phyloP scores from a whole-genome alignment of 495 filamentous ascomycete species.

The Beverwykella pulmonaria region DNA sequence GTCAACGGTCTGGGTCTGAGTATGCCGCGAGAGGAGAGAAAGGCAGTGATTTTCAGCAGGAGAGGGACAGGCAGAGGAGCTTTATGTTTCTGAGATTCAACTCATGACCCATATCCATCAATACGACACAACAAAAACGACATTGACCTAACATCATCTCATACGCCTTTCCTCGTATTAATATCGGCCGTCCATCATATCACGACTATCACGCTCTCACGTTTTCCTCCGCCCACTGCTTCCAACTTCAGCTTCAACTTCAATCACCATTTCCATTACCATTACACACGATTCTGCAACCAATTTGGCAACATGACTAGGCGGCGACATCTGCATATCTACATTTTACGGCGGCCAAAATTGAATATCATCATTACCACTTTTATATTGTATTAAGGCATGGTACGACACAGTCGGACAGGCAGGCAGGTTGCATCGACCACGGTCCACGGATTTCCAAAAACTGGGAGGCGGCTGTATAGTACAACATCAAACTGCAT shows the following conservation, averaged over 20 bases:
- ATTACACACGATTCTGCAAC: background rate
- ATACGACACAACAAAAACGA: background rate
- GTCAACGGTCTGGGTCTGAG: background rate
- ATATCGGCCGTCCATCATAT: background rate
- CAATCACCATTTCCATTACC: background rate
- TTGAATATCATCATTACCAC: too few species aligned
- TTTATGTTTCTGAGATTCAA: constrained; percentile 37
- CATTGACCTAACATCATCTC: background rate
- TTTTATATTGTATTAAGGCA: background rate
- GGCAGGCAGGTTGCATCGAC: background rate
- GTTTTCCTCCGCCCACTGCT: too few species aligned
- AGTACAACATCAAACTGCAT: background rate
- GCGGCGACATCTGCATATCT: too few species aligned
- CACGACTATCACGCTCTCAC: background rate
- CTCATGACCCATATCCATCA: constrained; percentile 1
- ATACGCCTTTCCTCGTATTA: background rate
- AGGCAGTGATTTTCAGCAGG: constrained; percentile 38
- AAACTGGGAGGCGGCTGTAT: background rate
- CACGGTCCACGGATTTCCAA: too few species aligned
- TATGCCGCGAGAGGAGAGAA: background rate
- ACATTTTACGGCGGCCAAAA: too few species aligned
- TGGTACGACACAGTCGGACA: background rate
- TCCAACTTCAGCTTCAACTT: background rate
- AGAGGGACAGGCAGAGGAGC: constrained; percentile 43
- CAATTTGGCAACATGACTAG: background rate